Evolutionary conservation across 1,139 yeast genomes (phyloP).

Genomic region (Geotrichum fermentans): DNA sequence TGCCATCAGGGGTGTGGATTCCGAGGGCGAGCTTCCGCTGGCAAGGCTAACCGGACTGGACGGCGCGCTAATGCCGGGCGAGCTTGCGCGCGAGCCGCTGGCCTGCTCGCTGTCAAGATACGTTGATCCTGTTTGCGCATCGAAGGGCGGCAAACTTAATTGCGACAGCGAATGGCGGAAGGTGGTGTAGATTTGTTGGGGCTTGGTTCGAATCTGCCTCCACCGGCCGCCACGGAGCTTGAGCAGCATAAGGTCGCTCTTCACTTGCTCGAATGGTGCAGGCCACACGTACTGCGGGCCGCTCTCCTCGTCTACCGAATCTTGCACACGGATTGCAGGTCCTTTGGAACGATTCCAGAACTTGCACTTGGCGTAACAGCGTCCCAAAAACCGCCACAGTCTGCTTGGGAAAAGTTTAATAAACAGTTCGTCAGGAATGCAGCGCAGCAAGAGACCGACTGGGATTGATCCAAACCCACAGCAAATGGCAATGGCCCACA

Average conservation of each 20-base stretch:
- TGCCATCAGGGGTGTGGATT: conserved; percentile 14
- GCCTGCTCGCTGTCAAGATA: background rate
- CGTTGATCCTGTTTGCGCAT: background rate
- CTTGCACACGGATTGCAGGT: conserved; percentile 2
- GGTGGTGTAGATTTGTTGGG: conserved; percentile 28
- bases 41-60: background rate
- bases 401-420: conserved; percentile 62
- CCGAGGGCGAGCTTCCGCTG: background rate
- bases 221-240: conserved; percentile 42
- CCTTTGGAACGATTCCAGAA: conserved; percentile 17
- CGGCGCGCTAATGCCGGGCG: background rate
- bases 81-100: background rate
- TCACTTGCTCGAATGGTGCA: conserved; percentile 41
- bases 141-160: conserved; percentile 1
- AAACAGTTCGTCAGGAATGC: conserved; percentile 79
- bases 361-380: conserved; percentile 3
- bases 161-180: conserved; percentile 30
- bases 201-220: conserved; percentile 35
- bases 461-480: conserved; percentile 85
- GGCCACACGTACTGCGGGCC: conserved; percentile 36
- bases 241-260: conserved; percentile 38
- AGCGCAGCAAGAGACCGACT: conserved; percentile 66
- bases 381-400: conserved; percentile 42
- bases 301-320: conserved; percentile 19
- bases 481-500: conserved; percentile 86